Evolutionary conservation across 1,139 yeast species (phyloP), one percentile per base, ranked within the genome.

Genomic region (Pichia kudriavzevii): DNA sequence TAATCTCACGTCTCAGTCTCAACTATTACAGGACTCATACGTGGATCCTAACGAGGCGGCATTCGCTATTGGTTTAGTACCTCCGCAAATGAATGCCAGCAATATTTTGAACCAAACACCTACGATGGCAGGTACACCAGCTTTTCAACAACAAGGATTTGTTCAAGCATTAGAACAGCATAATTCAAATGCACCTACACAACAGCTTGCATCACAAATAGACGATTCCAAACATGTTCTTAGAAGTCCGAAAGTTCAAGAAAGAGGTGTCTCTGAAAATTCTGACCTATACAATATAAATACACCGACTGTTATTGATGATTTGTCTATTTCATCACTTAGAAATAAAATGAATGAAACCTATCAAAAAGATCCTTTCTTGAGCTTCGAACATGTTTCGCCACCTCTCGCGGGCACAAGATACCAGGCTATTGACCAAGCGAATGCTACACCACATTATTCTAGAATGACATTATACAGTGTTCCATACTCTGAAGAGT

Each of bases 361-460:
- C 42, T 74, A 61, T 54, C 57, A 56, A 55, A 54, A 58, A 30
- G 67, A 66, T 32, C 59, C 72, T 4, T 85, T 81, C 53, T 64
- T 68, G 37, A 81, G 95, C 4, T 77, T 82, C 52, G 76, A 77
- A 50, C 77, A 82, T 48, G 76, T 82, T 3, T 70, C 73, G 22
- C 94, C 97, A 20, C 95, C 97, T 1, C 66, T 76, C 11, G 79
- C 94, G 0, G 83, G 91, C 1, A 74, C 87, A 1, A 79, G 76
- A 46, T 83, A 67, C 52, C 67, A 66, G 36, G 72, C 81, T 3
- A 63, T 73, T 14, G 97, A 91, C 53, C 94, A 87, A 53, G 95
- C 94, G 3, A 72, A 80, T 4, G 75, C 95, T 2, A 76, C 83
- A 21, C 88, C 97, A 11, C 75, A 84, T 44, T 79, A 78, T 53